Base-by-base conservation (phyloP, 2,329 filamentous ascomycete species). In the Cadophora sp. region DNA sequence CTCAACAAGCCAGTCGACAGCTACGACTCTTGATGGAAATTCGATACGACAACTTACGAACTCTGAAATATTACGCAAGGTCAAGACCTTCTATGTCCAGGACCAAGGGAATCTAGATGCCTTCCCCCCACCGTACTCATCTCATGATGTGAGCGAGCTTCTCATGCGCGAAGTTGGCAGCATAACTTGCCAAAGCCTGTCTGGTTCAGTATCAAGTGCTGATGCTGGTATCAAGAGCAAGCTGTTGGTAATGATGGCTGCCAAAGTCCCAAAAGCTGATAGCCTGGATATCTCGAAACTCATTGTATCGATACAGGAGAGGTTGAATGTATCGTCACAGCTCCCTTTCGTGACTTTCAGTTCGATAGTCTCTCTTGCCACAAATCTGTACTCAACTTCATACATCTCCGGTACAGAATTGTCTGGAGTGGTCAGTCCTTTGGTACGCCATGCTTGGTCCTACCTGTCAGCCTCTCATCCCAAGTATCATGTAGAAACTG, bases 401-500 rank as follows among this genome's bases (percentile, higher is more conserved):
- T 84, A 87, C 59, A 84, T 90, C 51, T 76, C 81, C 8, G 71
- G 77, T 5, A 74, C 79, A n/a, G 83, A 88, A 27, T 76, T 90
- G 59, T 90, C 83, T 64, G 84, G 81, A 64, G 80, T 97, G 9
- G 86, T 95, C 5, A 83, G 87, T 22, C 84, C 87, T 33, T 81
- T 98, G 24, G 89, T 96, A 18, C 83, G 83, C 1, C 86, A 90
- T 65, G 84, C 95, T 0, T 99, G 96, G 96, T 79, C 82, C 5
- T 93, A 92, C 74, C 80, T 99, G 47, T 92, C 93, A 0, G 90
- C 92, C n/a, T 84, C 89, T 14, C 89, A 90, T 69, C 94, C 94
- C 0, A 97, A 97, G 76, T 96, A 95, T 72, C 96, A 98, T 75
- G 94, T 99, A 39, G 96, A 99, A 80, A 90, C 94, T 20, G 92